Conservation (phyloP, 2,329 filamentous ascomycete genomes). For the Metarhizium sp. region DNA sequence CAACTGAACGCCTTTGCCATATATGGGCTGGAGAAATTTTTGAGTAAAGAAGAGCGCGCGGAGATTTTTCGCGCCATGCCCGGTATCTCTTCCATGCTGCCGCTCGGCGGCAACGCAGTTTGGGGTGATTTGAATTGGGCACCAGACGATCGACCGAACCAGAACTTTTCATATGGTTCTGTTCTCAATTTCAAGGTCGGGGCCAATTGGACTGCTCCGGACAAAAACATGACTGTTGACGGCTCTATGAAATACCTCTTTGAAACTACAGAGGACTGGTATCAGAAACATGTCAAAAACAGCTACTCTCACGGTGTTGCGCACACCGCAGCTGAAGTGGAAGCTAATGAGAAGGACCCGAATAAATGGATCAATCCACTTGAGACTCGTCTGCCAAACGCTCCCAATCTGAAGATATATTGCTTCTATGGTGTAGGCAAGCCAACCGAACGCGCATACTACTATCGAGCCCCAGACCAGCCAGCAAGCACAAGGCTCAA, state of each 20-base stretch:
- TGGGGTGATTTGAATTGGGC: conserved; percentile 87
- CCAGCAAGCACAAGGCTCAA: conserved; percentile 59
- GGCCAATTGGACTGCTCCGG: conserved; percentile 53
- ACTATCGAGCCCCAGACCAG: conserved; percentile 63
- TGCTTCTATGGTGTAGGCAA: conserved; percentile 97
- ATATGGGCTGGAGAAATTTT: conserved; percentile 91
- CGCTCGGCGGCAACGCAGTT: conserved; percentile 85
- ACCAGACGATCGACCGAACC: conserved; percentile 72
- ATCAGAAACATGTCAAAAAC: conserved; percentile 57
- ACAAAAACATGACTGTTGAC: conserved; percentile 70
- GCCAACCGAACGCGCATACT: conserved; percentile 86
- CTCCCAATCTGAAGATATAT: conserved; percentile 86
- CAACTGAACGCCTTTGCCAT: conserved; percentile 95
- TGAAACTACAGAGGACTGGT: conserved; percentile 77
- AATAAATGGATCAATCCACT: conserved; percentile 93
- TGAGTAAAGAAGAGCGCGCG: conserved; percentile 80
- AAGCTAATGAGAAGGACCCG: conserved; percentile 67
- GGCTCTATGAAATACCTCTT: conserved; percentile 72
- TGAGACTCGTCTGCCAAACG: conserved; percentile 76
- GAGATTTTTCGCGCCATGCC: conserved; percentile 97
- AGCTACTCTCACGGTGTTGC: conserved; percentile 88
- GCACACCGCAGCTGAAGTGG: conserved; percentile 67
- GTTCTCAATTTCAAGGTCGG: conserved; percentile 73
- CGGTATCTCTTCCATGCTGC: conserved; percentile 91
- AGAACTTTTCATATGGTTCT: conserved; percentile 66